Base-by-base conservation (phyloP, 2,329 filamentous ascomycete genomes). In the Setomelanomma holmii region DNA sequence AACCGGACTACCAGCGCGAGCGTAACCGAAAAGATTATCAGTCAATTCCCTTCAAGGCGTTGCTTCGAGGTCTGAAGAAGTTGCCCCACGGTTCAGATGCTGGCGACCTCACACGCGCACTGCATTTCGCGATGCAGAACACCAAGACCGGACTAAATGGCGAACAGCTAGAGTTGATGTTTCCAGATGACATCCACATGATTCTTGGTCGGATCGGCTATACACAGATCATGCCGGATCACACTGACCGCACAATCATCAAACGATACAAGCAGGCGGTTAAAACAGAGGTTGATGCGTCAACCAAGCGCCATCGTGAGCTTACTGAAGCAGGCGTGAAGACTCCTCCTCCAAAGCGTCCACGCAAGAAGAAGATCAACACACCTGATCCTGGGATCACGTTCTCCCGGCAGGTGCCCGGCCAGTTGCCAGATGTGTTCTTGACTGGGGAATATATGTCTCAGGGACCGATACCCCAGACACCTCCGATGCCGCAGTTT, bases 101-200 rank as follows among this genome's bases (percentile, higher is more conserved):
- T 10, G 61, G 62, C 1, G 66, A 72, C 23, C 51, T 72, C 3
- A 72, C 66, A 0, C 59, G 58, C 5, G 62, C 60, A n/a, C 41
- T 72, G 2, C 16, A 57, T 1, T 67, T 60, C 38, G 53, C 59
- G 4, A 21, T 65, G 21, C 24, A 40, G 2, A 42, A 58, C 22
- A 30, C 43, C 2, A 51, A 65, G 34, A 1, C 24, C 2, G 34
- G 41, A 20, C 27, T 33, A 12, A 5, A 45, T 21, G 49, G 45
- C 4, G 17, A 46, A 16, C 2, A 5, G 3, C 19, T 20, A 5
- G 55, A 61, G 3, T 60, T 49, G 36, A 39, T 60, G 44, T 66
- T 65, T 33, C 63, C 61, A 8, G 60, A 66, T 5, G 63, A 64
- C 20, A 40, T 66, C 5, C 55, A 61, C 4, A 19, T 27, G 10